Evolutionary conservation across 2,329 filamentous ascomycete species (phyloP).

Genomic region (Exophiala mesophila): DNA sequence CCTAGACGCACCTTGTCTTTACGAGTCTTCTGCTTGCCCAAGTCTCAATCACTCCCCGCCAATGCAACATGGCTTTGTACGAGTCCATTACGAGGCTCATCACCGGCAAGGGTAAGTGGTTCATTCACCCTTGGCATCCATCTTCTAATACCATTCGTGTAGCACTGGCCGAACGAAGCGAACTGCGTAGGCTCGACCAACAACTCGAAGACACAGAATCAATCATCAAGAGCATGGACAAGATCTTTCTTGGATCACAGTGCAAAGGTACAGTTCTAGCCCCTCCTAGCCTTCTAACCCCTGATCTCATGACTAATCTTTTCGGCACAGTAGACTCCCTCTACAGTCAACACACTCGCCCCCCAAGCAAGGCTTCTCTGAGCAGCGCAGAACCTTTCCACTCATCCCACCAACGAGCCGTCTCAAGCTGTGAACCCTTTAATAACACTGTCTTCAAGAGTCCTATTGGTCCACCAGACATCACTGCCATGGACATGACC

Average conservation of each 20-base stretch:
- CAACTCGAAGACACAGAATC: conserved; percentile 14
- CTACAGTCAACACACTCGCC: too few relatives aligned
- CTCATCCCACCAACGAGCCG: conserved; percentile 11
- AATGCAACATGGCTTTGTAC: conserved; percentile 8
- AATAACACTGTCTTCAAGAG: neutral
- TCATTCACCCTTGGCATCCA: neutral
- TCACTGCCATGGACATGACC: conserved; percentile 14
- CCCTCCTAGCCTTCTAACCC: too few relatives aligned
- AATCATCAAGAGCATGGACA: conserved; percentile 12
- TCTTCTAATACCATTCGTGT: neutral
- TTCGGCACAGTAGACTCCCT: too few relatives aligned
- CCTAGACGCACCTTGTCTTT: too few relatives aligned
- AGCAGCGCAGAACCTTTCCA: too few relatives aligned
- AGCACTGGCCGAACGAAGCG: conserved; percentile 16
- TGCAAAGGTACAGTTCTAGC: too few relatives aligned
- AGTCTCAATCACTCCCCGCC: too few relatives aligned
- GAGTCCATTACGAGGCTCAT: conserved; percentile 14
- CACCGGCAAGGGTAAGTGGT: conserved; percentile 14
- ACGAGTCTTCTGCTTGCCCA: too few relatives aligned
- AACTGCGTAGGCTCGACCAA: conserved; percentile 15
- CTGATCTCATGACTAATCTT: too few relatives aligned
- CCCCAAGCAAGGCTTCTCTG: too few relatives aligned
- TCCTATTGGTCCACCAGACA: conserved; percentile 11
- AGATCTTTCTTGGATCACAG: neutral
- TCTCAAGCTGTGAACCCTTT: conserved; percentile 12